A percentile compares a stretch with the other conserved stretches of the same genome.
phyloP scores from a whole-genome alignment of 2,329 filamentous ascomycete genomes.

The Fusarium sp. region DNA sequence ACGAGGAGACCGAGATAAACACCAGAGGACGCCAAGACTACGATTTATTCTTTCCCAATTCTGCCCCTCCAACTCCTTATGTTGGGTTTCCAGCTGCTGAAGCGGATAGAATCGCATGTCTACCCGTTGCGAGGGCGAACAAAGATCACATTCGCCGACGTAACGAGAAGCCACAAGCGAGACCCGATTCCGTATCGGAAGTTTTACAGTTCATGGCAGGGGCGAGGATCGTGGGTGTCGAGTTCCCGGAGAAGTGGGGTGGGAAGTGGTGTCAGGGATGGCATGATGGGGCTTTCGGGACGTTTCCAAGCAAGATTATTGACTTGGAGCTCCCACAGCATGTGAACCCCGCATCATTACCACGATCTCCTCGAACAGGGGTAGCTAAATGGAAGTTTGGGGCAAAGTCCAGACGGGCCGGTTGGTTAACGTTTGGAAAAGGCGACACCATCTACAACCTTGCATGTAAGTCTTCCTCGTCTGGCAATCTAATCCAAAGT shows the following conservation, averaged over 20 bases:
- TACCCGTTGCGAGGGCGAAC: constrained; percentile 51
- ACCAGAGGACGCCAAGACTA: constrained; percentile 44
- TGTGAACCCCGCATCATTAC: constrained; percentile 27
- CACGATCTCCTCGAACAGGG: constrained; percentile 38
- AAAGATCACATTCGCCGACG: constrained; percentile 52
- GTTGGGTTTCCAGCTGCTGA: background rate
- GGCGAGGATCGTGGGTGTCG: constrained; percentile 48
- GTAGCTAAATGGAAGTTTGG: constrained; percentile 51
- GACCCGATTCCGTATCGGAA: constrained; percentile 50
- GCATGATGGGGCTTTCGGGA: constrained; percentile 47
- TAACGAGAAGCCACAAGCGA: constrained; percentile 49
- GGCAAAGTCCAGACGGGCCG: constrained; percentile 26
- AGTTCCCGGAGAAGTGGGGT: constrained; percentile 51
- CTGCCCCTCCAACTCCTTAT: constrained; percentile 43
- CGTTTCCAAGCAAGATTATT: constrained; percentile 42
- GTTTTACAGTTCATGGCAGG: constrained; percentile 55
- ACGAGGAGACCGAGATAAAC: constrained; percentile 42
- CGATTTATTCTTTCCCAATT: constrained; percentile 53
- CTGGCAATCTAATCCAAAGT: background rate
- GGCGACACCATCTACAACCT: constrained; percentile 66
- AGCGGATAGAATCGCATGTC: constrained; percentile 40
- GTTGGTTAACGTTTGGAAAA: constrained; percentile 53
- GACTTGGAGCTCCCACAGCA: constrained; percentile 44
- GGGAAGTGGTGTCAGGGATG: constrained; percentile 52
- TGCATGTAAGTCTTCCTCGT: constrained; percentile 30